phyloP scores from a whole-genome alignment of 768 basidiomycete species.

The Pleurotus eryngii region DNA sequence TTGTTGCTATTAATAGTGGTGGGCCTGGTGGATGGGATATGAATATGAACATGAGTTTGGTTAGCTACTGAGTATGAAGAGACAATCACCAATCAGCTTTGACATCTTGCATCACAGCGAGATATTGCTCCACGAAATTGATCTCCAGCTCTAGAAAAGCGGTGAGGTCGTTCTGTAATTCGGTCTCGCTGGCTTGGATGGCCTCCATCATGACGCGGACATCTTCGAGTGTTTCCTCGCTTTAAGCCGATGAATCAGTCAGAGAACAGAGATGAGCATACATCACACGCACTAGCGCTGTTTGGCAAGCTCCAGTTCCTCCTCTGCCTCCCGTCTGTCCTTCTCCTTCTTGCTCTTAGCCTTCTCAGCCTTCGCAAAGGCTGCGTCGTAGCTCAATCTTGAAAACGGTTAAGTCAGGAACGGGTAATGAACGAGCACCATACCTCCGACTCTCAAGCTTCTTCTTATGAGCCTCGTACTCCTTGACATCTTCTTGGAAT shows the following conservation, averaged over 20 bases:
- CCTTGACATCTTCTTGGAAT: slow-evolving; percentile 74
- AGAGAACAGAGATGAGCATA: not conserved
- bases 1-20: slow-evolving; percentile 27
- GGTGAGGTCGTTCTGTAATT: slow-evolving; percentile 68
- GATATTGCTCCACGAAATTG: slow-evolving; percentile 69
- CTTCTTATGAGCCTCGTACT: slow-evolving; percentile 78
- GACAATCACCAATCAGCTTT: slow-evolving; percentile 55
- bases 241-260: slow-evolving; percentile 23
- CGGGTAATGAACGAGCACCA: slow-evolving; percentile 10
- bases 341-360: slow-evolving; percentile 79
- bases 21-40: slow-evolving; percentile 7
- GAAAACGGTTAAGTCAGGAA: not conserved
- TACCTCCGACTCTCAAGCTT: slow-evolving; percentile 85
- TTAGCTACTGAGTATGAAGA: not conserved
- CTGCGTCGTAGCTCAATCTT: slow-evolving; percentile 78
- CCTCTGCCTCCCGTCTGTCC: slow-evolving; percentile 74
- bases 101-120: slow-evolving; percentile 69
- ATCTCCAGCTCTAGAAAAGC: slow-evolving; percentile 71
- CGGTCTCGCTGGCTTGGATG: slow-evolving; percentile 77
- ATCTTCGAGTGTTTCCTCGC: slow-evolving; percentile 86
- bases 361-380: slow-evolving; percentile 66
- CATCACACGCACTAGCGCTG: slow-evolving; percentile 63
- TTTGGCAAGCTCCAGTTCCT: slow-evolving; percentile 70
- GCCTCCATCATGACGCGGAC: slow-evolving; percentile 75
- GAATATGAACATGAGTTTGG: no score